Base-by-base conservation (phyloP, 1,284 basidiomycete genomes). In the Anthracocystis panici-leucophaei region DNA sequence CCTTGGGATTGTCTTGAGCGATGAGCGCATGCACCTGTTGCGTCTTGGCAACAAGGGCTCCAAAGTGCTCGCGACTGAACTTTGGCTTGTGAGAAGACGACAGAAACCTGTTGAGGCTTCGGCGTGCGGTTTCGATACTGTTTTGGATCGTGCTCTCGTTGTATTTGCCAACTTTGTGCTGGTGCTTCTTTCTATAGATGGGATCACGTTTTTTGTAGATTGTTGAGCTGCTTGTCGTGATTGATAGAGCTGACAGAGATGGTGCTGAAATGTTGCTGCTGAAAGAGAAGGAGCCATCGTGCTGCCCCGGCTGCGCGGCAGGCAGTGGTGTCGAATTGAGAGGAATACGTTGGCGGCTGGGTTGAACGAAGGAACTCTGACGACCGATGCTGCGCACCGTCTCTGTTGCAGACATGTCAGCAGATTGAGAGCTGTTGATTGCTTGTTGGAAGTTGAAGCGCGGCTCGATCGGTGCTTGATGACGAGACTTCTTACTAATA, bases 1-100 rank as follows among this genome's bases (percentile, higher is more conserved):
- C 23, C 10, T 27, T 54, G n/a, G 40, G 18, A n/a, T 71, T 72
- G 25, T 80, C 77, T 8, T 62, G 38, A n/a, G 72, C 65, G 29
- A 80, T 12, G 7, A 77, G 41, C 51, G 21, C 56, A 35, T 68
- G 57, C 14, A 80, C 65, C 51, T 54, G 50, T 12, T 21, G 33
- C 8, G 57, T 38, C 41, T 79, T 75, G 44, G n/a, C 45, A 4
- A 68, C 65, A 0, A 80, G 69, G n/a, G 55, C 57, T 0, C 59
- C 18, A 21, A 77, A 64, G 21, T 75, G 62, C 8, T 64, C 27
- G 7, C 14, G 42, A 2, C 20, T 44, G n/a, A 65, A 6, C 20
- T 41, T 29, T 4, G 59, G 40, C 45, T 29, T 54, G 16, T 48
- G 55, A 2, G 18, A 21, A 0, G 29, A 38, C 0, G 5, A 14